phyloP scores from a whole-genome alignment of 2,329 filamentous ascomycete genomes.

The Aspergillus sp. region DNA sequence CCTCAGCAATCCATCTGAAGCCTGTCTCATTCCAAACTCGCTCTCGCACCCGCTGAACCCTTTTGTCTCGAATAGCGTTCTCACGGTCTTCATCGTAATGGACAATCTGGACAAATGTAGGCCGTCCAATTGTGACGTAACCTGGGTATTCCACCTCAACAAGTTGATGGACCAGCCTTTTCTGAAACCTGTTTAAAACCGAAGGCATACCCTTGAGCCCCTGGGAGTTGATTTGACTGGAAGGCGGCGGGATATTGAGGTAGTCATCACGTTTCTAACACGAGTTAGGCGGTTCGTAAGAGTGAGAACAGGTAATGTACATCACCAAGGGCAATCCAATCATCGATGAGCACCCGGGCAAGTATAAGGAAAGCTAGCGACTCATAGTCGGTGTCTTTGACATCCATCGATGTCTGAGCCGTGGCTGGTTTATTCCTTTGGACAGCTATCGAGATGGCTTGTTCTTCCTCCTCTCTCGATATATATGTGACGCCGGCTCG shows the following conservation, averaged over 20 bases:
- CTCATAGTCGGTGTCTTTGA: constrained; percentile 54
- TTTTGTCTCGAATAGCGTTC: constrained; percentile 28
- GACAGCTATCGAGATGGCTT: constrained; percentile 46
- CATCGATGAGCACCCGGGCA: constrained; percentile 46
- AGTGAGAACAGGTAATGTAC: constrained; percentile 11
- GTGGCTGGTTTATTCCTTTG: constrained; percentile 40
- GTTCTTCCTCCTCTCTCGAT: constrained; percentile 57
- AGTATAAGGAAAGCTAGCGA: constrained; percentile 52
- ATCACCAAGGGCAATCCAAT: constrained; percentile 42
- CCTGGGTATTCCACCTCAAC: constrained; percentile 59
- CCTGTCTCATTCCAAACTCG: constrained; percentile 39
- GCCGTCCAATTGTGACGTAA: constrained; percentile 38
- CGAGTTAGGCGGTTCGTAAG: constrained; percentile 1
- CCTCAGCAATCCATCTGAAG: constrained; percentile 50
- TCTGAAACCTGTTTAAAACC: constrained; percentile 58
- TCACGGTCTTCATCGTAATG: constrained; percentile 38
- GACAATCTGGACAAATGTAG: constrained; percentile 43
- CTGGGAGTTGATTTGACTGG: constrained; percentile 16
- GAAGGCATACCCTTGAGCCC: constrained; percentile 22
- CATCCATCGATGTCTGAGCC: constrained; percentile 43
- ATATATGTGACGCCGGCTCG: constrained; percentile 61
- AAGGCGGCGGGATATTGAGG: constrained; percentile 47
- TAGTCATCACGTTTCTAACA: constrained; percentile 33
- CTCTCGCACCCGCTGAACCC: constrained; percentile 25
- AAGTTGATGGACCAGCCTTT: constrained; percentile 65